Base-by-base conservation (phyloP, 164 flowering plant genomes). In the Hamamelis virginiana region DNA sequence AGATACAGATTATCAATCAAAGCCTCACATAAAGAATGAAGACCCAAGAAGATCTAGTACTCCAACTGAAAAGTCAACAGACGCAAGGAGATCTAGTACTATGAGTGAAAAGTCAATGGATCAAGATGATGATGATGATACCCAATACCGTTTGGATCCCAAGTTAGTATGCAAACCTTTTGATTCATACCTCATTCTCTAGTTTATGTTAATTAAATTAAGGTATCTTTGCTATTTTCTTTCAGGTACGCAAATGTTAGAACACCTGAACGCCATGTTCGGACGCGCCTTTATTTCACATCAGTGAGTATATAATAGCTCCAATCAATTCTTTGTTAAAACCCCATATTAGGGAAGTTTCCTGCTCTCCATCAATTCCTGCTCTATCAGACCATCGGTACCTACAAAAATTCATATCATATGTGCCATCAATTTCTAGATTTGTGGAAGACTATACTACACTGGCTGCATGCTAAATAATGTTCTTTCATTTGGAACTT, bases 201-300 rank as follows among this genome's bases (percentile, higher is more conserved):
- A n/a, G 22, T n/a, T 3, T 28, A 21, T 11, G 1, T 44, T 59
- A 26, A 18, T 28, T 2, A 18, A 38, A 45, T 53, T 65, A 48
- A 18, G 2, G 28, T 62, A 53, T 60, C 27, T 19, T 66, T 23
- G 41, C 28, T 27, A 38, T 76, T 58, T 68, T 70, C 57, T 64
- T 18, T 74, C 74, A 93, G 98, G 83, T 96, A 93, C 80, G 99
- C 99, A 52, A 96, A 96, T 83, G 99, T 96, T 72, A 90, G 68
- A 84, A 87, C 99, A 62, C 99, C 99, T 59, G 99, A 96, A 28
- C 86, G 97, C 52, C 99, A 96, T 79, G 98, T 96, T 26, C 88
- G 98, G 15, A 96, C 99, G 47, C 90, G 98, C 21, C 97, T 96
- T 67, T 96, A 96, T 77, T 96, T 96, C 64, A 93, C 99, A 67